These are phyloP conservation scores for Candida ficus DNA, from an alignment of 805 yeast genomes.

Conservation along the genomic window DNA sequence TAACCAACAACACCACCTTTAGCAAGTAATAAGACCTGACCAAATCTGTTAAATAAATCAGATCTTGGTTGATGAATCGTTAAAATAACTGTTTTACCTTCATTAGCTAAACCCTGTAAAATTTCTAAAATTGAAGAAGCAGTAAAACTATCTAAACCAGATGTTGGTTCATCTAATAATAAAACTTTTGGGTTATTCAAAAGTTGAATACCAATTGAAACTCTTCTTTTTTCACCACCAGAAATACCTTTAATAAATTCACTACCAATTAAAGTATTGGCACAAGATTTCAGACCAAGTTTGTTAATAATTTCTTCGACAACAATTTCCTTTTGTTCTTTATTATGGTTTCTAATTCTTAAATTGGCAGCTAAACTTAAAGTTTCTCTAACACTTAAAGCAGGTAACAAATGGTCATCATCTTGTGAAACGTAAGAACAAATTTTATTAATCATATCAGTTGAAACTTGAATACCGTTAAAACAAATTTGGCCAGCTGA, in stretches of 20 bases:
- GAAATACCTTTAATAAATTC: constrained; percentile 65
- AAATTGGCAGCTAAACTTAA: constrained; percentile 64
- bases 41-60: constrained; percentile 62
- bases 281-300: constrained; percentile 71
- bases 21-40: constrained; percentile 65
- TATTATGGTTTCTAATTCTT: constrained; percentile 44
- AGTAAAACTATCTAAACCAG: constrained; percentile 81
- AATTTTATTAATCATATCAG: constrained; percentile 35
- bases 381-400: constrained; percentile 76
- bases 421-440: constrained; percentile 83
- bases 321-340: constrained; percentile 38
- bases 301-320: constrained; percentile 57
- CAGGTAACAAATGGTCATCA: constrained; percentile 66
- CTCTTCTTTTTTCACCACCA: constrained; percentile 81
- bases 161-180: constrained; percentile 83
- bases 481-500: constrained; percentile 41
- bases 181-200: constrained; percentile 68
- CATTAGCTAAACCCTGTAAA: constrained; percentile 50
- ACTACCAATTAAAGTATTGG: constrained; percentile 63
- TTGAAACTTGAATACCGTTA: constrained; percentile 34
- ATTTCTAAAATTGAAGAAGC: constrained; percentile 66
- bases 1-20: constrained; percentile 75
- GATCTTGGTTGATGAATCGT: constrained; percentile 86
- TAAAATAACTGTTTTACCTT: constrained; percentile 63
- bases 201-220: constrained; percentile 77